Evolutionary conservation across 139 green algal species (phyloP).

Genomic region (Coelastrella sp.): DNA sequence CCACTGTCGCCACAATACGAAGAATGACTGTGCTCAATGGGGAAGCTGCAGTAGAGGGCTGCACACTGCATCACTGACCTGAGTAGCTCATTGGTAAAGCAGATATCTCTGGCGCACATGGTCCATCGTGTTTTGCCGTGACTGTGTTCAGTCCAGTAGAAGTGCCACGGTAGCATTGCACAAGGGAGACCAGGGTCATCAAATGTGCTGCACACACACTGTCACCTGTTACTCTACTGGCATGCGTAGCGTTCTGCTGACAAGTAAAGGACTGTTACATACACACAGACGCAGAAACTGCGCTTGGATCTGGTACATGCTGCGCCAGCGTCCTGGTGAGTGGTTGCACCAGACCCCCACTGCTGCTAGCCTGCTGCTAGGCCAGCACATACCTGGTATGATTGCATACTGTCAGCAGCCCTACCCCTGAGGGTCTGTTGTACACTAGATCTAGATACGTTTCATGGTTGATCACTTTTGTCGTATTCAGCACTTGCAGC

Average conservation of each 20-base stretch:
- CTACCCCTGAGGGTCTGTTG: slow-evolving; percentile 48
- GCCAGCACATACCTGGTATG: slow-evolving; percentile 72
- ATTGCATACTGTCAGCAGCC: slow-evolving; percentile 82
- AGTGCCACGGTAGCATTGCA: slow-evolving; percentile 76
- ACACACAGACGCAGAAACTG: too few relatives aligned
- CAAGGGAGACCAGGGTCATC: slow-evolving; percentile 87
- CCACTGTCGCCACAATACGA: too few relatives aligned
- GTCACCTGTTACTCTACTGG: too few relatives aligned
- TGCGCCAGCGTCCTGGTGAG: too few relatives aligned
- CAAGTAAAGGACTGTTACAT: too few relatives aligned
- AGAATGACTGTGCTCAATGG: too few relatives aligned
- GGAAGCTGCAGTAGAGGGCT: too few relatives aligned
- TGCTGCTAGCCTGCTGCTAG: not conserved
- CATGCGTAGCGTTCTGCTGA: too few relatives aligned
- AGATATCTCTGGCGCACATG: slow-evolving; percentile 88
- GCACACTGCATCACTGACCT: slow-evolving; percentile 49
- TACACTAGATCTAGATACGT: slow-evolving; percentile 52
- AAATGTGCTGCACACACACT: slow-evolving; percentile 76
- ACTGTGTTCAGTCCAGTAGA: slow-evolving; percentile 79
- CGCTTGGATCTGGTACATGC: too few relatives aligned
- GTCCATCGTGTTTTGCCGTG: slow-evolving; percentile 80
- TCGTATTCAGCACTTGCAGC: slow-evolving; percentile 68
- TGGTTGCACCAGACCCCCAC: not conserved
- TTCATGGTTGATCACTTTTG: slow-evolving; percentile 34
- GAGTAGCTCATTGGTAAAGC: slow-evolving; percentile 83